phyloP scores from a whole-genome alignment of 805 yeast species.

The Crinitomyces ghanaensis region DNA sequence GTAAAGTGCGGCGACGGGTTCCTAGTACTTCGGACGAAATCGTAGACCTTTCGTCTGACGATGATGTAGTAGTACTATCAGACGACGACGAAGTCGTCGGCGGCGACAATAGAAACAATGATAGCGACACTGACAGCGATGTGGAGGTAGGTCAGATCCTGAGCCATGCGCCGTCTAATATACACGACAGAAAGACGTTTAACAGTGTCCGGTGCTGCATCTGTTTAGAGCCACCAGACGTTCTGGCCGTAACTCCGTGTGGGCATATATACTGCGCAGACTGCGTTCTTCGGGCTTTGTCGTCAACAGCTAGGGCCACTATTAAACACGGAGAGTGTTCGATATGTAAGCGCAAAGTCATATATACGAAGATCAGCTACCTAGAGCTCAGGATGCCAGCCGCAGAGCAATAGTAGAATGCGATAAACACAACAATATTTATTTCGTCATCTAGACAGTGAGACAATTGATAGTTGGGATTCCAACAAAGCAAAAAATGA shows the following conservation, averaged over 20 bases:
- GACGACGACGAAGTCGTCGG: slow-evolving; percentile 5
- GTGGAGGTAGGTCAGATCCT: too few relatives aligned
- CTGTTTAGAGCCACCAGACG: slow-evolving; percentile 26
- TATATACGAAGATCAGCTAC: slow-evolving; percentile 18
- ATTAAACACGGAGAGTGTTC: slow-evolving; percentile 23
- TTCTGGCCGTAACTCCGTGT: slow-evolving; percentile 25
- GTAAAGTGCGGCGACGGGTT: too few relatives aligned
- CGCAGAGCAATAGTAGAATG: too few relatives aligned
- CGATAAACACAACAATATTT: too few relatives aligned
- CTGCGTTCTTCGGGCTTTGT: slow-evolving; percentile 25
- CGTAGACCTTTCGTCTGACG: slow-evolving; percentile 8
- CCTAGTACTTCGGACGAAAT: background rate
- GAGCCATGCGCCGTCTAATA: too few relatives aligned
- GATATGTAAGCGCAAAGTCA: slow-evolving; percentile 24
- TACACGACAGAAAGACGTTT: slow-evolving; percentile 9
- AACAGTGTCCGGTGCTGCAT: slow-evolving; percentile 22
- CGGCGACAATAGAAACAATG: background rate
- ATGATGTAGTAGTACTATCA: slow-evolving; percentile 6
- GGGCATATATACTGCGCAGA: slow-evolving; percentile 29
- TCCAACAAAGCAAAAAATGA: background rate
- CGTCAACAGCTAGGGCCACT: slow-evolving; percentile 19
- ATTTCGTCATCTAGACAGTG: background rate
- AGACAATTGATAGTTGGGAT: background rate
- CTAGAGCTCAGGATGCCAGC: slow-evolving; percentile 18
- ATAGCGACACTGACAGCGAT: background rate